phyloP scores from a whole-genome alignment of 768 basidiomycete species.

The Suillus americanus region DNA sequence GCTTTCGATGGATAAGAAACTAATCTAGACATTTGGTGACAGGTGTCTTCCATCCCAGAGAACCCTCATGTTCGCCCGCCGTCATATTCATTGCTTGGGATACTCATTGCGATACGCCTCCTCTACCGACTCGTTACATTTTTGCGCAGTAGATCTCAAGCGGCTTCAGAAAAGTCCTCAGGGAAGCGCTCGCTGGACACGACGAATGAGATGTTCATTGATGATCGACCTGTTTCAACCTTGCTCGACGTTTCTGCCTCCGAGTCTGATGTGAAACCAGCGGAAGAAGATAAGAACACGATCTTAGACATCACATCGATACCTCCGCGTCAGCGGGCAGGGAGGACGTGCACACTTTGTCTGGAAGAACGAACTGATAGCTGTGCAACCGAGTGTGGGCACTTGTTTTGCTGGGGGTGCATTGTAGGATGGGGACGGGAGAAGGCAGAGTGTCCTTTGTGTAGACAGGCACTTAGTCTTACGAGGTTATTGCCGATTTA shows the following conservation, averaged over 20 bases:
- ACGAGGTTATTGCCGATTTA: slow-evolving; percentile 76
- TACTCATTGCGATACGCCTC: slow-evolving; percentile 66
- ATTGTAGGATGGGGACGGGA: slow-evolving; percentile 88
- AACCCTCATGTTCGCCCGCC: slow-evolving; percentile 74
- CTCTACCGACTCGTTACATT: slow-evolving; percentile 56
- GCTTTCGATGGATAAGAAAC: not conserved
- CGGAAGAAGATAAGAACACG: slow-evolving; percentile 72
- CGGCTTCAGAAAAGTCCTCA: slow-evolving; percentile 28
- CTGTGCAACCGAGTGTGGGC: slow-evolving; percentile 85
- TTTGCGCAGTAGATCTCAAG: slow-evolving; percentile 35
- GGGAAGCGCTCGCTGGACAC: slow-evolving; percentile 33
- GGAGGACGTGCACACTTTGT: slow-evolving; percentile 79
- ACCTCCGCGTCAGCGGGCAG: slow-evolving; percentile 48
- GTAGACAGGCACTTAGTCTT: slow-evolving; percentile 73
- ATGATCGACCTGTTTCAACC: slow-evolving; percentile 58
- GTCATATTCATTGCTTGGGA: slow-evolving; percentile 83
- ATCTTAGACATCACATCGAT: slow-evolving; percentile 60
- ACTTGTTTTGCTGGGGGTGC: slow-evolving; percentile 89
- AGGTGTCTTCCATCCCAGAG: slow-evolving; percentile 76
- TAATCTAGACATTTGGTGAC: not conserved
- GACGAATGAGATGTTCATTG: slow-evolving; percentile 47
- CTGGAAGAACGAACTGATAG: slow-evolving; percentile 82
- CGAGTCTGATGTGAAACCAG: slow-evolving; percentile 54
- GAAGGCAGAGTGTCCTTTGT: slow-evolving; percentile 88
- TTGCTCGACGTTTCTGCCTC: slow-evolving; percentile 51